Percentiles rank a stretch among this genome's conserved stretches.
Evolutionary conservation across 495 filamentous ascomycete genomes (phyloP).

Genomic region (Podospora pseudocomata): DNA sequence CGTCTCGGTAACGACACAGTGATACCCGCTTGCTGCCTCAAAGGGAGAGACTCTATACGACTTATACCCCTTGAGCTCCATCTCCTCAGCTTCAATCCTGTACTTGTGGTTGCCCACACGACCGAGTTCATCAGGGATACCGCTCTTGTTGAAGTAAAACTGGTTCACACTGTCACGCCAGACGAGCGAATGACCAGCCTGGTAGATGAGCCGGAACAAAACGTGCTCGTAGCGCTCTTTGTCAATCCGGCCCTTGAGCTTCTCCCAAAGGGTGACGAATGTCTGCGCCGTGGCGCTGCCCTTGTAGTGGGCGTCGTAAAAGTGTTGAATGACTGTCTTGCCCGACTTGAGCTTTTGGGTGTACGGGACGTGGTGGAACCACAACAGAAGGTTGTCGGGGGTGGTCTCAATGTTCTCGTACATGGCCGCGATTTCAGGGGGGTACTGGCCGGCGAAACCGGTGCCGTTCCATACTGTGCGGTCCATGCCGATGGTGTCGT

Average conservation of each 20-base stretch:
- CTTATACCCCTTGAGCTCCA: conserved; percentile 55
- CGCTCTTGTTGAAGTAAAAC: conserved; percentile 59
- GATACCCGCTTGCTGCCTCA: conserved; percentile 48
- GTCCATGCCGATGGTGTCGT: conserved; percentile 64
- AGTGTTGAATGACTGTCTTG: conserved; percentile 71
- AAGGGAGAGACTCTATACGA: conserved; percentile 49
- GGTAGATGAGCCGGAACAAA: conserved; percentile 55
- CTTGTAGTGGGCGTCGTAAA: conserved; percentile 67
- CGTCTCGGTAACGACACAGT: conserved; percentile 23
- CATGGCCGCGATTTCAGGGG: conserved; percentile 50
- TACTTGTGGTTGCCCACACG: conserved; percentile 58
- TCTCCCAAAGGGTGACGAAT: conserved; percentile 53
- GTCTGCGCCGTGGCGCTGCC: conserved; percentile 58
- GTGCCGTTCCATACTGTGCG: conserved; percentile 65
- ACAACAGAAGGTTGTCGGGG: conserved; percentile 65
- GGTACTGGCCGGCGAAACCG: conserved; percentile 62
- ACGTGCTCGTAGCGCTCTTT: conserved; percentile 58
- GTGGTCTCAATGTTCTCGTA: conserved; percentile 62
- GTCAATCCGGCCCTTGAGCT: conserved; percentile 56
- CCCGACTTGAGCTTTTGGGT: conserved; percentile 61
- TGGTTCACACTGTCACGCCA: conserved; percentile 63
- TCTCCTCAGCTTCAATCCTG: conserved; percentile 62
- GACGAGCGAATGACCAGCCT: conserved; percentile 65
- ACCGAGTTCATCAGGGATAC: conserved; percentile 51
- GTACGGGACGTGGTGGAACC: conserved; percentile 74